Evolutionary conservation across 305 asterid genomes (phyloP).

Genomic region (Fraxinus paxiana): DNA sequence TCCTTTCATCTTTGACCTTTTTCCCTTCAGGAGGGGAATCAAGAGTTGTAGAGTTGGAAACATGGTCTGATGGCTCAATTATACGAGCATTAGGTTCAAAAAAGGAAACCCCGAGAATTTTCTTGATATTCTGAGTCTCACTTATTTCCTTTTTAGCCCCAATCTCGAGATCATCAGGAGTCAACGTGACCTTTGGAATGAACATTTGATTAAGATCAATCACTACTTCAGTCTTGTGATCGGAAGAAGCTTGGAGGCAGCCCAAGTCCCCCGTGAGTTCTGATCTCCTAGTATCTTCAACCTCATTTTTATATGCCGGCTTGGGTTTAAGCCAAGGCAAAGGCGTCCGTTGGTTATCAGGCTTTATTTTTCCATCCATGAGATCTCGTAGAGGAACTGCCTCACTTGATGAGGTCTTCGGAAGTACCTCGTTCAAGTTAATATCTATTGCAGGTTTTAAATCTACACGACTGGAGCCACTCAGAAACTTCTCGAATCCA

Average conservation of each 20-base stretch:
- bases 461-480: slow-evolving; percentile 26
- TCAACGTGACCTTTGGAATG: slow-evolving; percentile 22
- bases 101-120: slow-evolving; percentile 71
- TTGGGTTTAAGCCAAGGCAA: slow-evolving; percentile 75
- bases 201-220: slow-evolving; percentile 47
- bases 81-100: slow-evolving; percentile 37
- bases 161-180: slow-evolving; percentile 32
- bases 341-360: slow-evolving; percentile 32
- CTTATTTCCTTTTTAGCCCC: slow-evolving; percentile 27
- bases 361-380: slow-evolving; percentile 37
- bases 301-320: slow-evolving; percentile 35
- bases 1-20: slow-evolving; percentile 29
- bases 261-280: slow-evolving; percentile 19
- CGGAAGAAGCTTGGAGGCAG: slow-evolving; percentile 32
- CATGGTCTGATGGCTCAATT: slow-evolving; percentile 31
- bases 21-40: slow-evolving; percentile 30
- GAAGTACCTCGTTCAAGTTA: slow-evolving; percentile 57
- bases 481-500: slow-evolving; percentile 34
- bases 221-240: slow-evolving; percentile 31
- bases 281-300: slow-evolving; percentile 25
- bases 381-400: slow-evolving; percentile 36
- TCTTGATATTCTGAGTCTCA: slow-evolving; percentile 39
- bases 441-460: slow-evolving; percentile 43
- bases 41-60: slow-evolving; percentile 31
- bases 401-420: slow-evolving; percentile 36